Conservation (phyloP, 257 asterid genomes). For the Fraxinus anomala region DNA sequence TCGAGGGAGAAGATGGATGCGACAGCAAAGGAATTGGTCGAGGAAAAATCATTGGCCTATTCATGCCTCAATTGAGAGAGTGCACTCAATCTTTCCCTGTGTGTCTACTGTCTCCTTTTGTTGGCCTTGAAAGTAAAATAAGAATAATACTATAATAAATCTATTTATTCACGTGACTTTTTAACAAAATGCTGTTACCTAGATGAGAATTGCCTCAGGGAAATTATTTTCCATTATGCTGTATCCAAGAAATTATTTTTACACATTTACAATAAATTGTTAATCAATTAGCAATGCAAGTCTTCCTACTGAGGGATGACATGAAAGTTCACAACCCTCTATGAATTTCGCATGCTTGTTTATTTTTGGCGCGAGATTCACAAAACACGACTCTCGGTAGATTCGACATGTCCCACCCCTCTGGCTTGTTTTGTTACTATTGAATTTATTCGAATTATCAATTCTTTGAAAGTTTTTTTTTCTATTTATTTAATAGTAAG, state of each 20-base stretch:
- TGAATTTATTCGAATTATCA: too few species aligned
- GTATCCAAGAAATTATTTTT: neutral
- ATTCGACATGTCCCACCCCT: too few species aligned
- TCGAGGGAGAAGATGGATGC: constrained; percentile 78
- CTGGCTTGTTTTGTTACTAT: too few species aligned
- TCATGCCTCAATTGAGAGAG: constrained; percentile 50
- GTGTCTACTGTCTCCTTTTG: neutral
- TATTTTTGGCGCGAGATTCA: too few species aligned
- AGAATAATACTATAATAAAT: neutral
- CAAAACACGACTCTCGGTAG: too few species aligned
- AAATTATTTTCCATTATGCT: neutral
- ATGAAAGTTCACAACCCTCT: too few species aligned
- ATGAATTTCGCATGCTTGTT: too few species aligned
- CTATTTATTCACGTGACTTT: neutral
- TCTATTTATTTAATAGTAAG: too few species aligned
- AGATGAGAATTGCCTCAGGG: neutral
- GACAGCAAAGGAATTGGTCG: constrained; percentile 62
- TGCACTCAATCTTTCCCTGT: neutral
- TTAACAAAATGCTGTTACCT: neutral
- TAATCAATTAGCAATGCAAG: too few species aligned
- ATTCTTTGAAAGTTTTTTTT: too few species aligned
- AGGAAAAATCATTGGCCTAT: constrained; percentile 68
- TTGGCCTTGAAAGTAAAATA: neutral
- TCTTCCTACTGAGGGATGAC: too few species aligned
- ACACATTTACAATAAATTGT: neutral